phyloP scores from a whole-genome alignment of 2,329 filamentous ascomycete species.

The Talaromyces sp. region DNA sequence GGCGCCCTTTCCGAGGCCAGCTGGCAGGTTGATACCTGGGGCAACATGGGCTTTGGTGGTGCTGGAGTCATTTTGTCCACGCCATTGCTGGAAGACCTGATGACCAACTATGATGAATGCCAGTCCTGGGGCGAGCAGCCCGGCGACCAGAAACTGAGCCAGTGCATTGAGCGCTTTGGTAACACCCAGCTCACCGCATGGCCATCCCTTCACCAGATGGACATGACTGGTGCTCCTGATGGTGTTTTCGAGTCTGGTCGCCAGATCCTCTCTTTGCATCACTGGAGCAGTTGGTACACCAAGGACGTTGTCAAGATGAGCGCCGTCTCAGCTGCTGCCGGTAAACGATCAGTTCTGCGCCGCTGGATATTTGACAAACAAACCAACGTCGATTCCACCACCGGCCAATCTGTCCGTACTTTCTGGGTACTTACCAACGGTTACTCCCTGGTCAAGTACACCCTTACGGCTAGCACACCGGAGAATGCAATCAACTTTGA shows the following conservation, averaged over 20 bases:
- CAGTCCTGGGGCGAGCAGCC: slow-evolving; percentile 38
- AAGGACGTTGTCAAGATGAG: slow-evolving; percentile 42
- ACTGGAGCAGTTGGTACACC: slow-evolving; percentile 40
- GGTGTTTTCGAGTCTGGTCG: slow-evolving; percentile 40
- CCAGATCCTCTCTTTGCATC: slow-evolving; percentile 38
- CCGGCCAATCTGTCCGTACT: slow-evolving; percentile 28
- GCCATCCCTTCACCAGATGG: slow-evolving; percentile 40
- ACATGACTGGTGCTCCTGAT: slow-evolving; percentile 36
- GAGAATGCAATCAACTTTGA: slow-evolving; percentile 39
- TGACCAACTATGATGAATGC: slow-evolving; percentile 35
- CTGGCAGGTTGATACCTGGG: slow-evolving; percentile 40
- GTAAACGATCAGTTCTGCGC: slow-evolving; percentile 36
- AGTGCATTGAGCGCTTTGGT: slow-evolving; percentile 37
- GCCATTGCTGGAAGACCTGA: slow-evolving; percentile 33
- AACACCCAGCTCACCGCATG: slow-evolving; percentile 35
- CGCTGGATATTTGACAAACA: slow-evolving; percentile 40
- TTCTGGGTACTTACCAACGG: slow-evolving; percentile 42
- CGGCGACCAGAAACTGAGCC: slow-evolving; percentile 39
- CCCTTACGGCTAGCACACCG: slow-evolving; percentile 28
- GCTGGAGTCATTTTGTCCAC: slow-evolving; percentile 40
- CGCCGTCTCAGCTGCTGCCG: slow-evolving; percentile 34
- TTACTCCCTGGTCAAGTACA: slow-evolving; percentile 39
- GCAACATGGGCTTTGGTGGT: slow-evolving; percentile 39
- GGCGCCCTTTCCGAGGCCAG: slow-evolving; percentile 38
- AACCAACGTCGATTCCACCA: slow-evolving; percentile 27